Base-by-base conservation (phyloP, 1,139 yeast species). In the Candida tunisiensis region DNA sequence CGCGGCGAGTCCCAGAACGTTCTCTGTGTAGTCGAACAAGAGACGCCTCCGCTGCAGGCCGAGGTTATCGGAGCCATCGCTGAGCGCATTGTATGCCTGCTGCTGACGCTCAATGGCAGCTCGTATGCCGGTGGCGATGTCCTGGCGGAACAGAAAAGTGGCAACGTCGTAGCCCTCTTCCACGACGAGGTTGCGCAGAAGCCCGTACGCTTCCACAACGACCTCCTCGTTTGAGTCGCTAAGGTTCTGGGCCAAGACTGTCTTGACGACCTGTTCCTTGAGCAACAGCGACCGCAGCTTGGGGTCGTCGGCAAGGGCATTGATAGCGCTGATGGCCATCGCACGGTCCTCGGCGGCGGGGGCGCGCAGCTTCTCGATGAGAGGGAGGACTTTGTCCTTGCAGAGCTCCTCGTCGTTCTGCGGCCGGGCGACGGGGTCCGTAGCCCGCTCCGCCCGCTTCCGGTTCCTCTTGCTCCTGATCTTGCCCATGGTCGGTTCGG, bases 161-260 rank as follows among this genome's bases (percentile, higher is more conserved):
- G 83, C 69, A 16, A 80, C 65, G 36, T 80, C 93, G 40, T 80
- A 73, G n/a, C 94, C 96, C 52, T 82, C 93, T 45, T 82, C 93
- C 28, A 80, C 60, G 3, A 75, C 74, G 29, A 85, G 45, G 45
- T 79, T 82, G 45, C 94, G 65, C 37, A 88, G 54, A 27, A 85
- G 57, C 1, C 93, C 95, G 44, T 68, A 75, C 1, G 85, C 63
- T 40, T 78, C 93, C 14, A 78, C 77, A 10, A 75, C 72, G 28
- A 80, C 68, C 40, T 82, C 93, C 30, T 70, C 72, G 40, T 73
- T 70, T 15, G 63, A 47, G 43, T 82, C 93, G 27, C 65, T 66
- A 23, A 83, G 50, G 24, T 75, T 60, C 31, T 70, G 69, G 19
- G 74, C 73, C 57, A 83, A 45, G 0, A 83, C 51, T 3, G 66